A percentile compares a stretch with the other conserved stretches of the same genome.
Evolutionary conservation across 257 asterid genomes (phyloP).

Genomic region (Solanum corneliomulleri): DNA sequence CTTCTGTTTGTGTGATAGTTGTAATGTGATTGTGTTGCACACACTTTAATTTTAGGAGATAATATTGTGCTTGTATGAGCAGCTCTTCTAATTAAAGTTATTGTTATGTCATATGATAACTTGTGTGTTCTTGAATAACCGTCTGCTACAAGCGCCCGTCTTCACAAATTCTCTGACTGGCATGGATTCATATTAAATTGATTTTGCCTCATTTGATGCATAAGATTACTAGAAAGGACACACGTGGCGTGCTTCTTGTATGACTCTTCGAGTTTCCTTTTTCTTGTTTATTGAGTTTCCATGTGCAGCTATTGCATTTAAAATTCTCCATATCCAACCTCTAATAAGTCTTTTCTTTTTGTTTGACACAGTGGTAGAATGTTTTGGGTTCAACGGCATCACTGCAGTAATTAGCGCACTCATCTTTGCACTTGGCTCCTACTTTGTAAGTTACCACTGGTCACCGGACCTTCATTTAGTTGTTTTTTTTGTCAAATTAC

Average conservation of each 20-base stretch:
- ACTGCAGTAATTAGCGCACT: constrained; percentile 35
- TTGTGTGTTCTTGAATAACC: background rate
- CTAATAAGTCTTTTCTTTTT: background rate
- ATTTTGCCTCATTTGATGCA: background rate
- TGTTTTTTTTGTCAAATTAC: background rate
- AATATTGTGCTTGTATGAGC: background rate
- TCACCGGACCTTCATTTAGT: background rate
- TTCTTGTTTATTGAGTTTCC: background rate
- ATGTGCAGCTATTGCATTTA: background rate
- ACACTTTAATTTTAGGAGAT: background rate
- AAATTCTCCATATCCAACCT: background rate
- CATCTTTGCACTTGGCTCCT: constrained; percentile 33
- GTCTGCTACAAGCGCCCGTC: background rate
- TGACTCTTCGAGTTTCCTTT: background rate
- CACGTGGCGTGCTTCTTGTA: background rate
- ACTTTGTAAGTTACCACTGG: constrained; percentile 43
- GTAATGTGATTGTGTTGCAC: background rate
- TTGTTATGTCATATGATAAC: background rate
- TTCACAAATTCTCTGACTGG: background rate
- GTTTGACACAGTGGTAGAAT: constrained; percentile 47
- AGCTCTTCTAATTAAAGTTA: background rate
- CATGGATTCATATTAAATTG: background rate
- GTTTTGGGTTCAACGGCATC: constrained; percentile 37
- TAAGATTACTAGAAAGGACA: background rate
- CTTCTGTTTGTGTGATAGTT: background rate